Evolutionary conservation across 1,284 basidiomycete species (phyloP).

Genomic region (Pseudozyma pruni): DNA sequence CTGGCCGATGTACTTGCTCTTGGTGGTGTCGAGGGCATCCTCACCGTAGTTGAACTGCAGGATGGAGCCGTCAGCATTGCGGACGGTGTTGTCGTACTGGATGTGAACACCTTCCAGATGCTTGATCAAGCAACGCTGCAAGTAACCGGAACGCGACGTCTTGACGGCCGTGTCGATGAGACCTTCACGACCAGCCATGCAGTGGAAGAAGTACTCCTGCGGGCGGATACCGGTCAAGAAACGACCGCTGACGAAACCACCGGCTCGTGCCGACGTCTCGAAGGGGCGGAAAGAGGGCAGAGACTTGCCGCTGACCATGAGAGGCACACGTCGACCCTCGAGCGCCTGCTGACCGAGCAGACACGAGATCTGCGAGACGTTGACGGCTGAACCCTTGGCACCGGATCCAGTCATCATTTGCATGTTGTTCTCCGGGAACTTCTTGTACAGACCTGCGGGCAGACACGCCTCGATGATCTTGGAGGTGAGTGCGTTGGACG

Average conservation of each 20-base stretch:
- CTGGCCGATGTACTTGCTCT: conserved; percentile 75
- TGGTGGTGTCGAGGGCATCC: conserved; percentile 94
- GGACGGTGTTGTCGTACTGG: conserved; percentile 97
- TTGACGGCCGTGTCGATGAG: conserved; percentile 99
- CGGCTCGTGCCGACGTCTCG: conserved; percentile 95
- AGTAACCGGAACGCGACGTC: conserved; percentile 96
- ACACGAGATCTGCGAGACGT: conserved; percentile 97
- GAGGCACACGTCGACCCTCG: conserved; percentile 96
- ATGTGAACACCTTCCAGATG: conserved; percentile 95
- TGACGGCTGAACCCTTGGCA: conserved; percentile 97
- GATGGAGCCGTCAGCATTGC: conserved; percentile 90
- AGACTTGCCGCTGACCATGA: conserved; percentile 99
- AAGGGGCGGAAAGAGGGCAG: conserved; percentile 96
- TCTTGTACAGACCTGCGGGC: conserved; percentile 78
- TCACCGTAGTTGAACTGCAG: conserved; percentile 98
- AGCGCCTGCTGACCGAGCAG: conserved; percentile 96
- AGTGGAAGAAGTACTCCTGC: conserved; percentile 99
- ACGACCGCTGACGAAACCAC: conserved; percentile 99
- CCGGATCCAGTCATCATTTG: conserved; percentile 98
- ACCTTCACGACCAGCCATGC: conserved; percentile 99
- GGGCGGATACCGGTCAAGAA: conserved; percentile 98
- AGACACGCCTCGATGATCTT: conserved; percentile 78
- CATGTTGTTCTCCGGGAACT: conserved; percentile 98
- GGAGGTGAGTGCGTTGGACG: conserved; percentile 80
- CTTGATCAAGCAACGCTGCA: conserved; percentile 98